Conservation (phyloP, 2,329 filamentous ascomycete genomes). For the Cladosporium oxysporum region DNA sequence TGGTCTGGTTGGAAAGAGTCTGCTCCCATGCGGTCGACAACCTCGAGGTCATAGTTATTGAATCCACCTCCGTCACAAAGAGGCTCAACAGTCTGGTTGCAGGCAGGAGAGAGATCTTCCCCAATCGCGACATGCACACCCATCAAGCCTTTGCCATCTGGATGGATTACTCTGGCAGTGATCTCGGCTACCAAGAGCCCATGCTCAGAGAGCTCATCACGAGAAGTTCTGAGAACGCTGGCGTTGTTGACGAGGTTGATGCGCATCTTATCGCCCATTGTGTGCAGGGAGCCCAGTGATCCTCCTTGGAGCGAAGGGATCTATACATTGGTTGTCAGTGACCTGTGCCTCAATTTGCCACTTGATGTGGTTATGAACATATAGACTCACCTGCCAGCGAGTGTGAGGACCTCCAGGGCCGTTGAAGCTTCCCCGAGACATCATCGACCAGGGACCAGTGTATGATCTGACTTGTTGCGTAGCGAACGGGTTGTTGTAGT, state of each 20-base stretch:
- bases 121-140: constrained; percentile 52
- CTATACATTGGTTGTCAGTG: constrained; percentile 26
- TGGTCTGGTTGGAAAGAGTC: constrained; percentile 56
- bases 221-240: constrained; percentile 49
- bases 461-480: constrained; percentile 50
- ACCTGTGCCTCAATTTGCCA: neutral
- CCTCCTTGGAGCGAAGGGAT: constrained; percentile 53
- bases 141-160: constrained; percentile 44
- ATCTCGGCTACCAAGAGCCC: constrained; percentile 49
- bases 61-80: constrained; percentile 56
- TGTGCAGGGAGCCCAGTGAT: constrained; percentile 55
- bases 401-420: constrained; percentile 57
- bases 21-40: constrained; percentile 56
- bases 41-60: constrained; percentile 56
- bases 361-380: neutral
- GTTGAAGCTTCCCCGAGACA: constrained; percentile 51
- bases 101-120: constrained; percentile 48
- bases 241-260: constrained; percentile 51
- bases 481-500: constrained; percentile 58
- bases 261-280: constrained; percentile 55
- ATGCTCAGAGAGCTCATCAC: constrained; percentile 41
- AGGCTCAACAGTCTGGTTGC: constrained; percentile 45
- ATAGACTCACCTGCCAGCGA: constrained; percentile 42
- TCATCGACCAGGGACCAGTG: constrained; percentile 57
- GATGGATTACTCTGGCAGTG: constrained; percentile 49